These are phyloP conservation scores for Pilobolus umbonatus DNA, from an alignment of 192 early-diverging fungal species.

Conservation along the genomic window DNA sequence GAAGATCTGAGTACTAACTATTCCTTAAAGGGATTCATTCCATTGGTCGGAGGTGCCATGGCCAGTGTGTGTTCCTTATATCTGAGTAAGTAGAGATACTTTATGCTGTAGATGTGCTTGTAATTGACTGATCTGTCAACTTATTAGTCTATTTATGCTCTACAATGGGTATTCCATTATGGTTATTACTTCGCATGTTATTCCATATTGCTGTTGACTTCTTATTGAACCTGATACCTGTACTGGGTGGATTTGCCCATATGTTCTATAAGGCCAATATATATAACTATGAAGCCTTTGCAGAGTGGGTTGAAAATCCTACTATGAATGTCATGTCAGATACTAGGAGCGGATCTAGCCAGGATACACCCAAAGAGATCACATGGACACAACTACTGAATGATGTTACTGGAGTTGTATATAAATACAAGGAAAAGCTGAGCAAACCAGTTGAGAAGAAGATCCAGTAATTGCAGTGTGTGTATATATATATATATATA, in stretches of 20 bases:
- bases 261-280: constrained; percentile 28
- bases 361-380: too few relatives aligned
- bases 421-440: too few relatives aligned
- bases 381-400: too few relatives aligned
- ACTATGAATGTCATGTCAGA: too few relatives aligned
- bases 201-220: constrained; percentile 18
- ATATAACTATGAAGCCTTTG: constrained; percentile 22
- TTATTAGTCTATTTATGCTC: constrained; percentile 17
- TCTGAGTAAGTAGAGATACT: not conserved
- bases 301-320: constrained; percentile 14
- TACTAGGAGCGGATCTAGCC: too few relatives aligned
- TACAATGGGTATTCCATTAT: constrained; percentile 24
- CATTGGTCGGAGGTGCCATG: constrained; percentile 17
- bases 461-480: too few relatives aligned
- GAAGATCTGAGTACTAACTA: not conserved
- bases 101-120: not conserved
- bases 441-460: too few relatives aligned
- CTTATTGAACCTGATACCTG: constrained; percentile 16
- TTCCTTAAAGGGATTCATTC: constrained; percentile 19
- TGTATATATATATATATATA: too few relatives aligned
- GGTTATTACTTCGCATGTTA: constrained; percentile 20
- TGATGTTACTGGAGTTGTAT: too few relatives aligned
- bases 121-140: not conserved
- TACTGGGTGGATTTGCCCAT: constrained; percentile 16
- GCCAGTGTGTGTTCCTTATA: constrained; percentile 5